Base-by-base conservation (phyloP, 257 asterid species). In the Rauvolfia tetraphylla region DNA sequence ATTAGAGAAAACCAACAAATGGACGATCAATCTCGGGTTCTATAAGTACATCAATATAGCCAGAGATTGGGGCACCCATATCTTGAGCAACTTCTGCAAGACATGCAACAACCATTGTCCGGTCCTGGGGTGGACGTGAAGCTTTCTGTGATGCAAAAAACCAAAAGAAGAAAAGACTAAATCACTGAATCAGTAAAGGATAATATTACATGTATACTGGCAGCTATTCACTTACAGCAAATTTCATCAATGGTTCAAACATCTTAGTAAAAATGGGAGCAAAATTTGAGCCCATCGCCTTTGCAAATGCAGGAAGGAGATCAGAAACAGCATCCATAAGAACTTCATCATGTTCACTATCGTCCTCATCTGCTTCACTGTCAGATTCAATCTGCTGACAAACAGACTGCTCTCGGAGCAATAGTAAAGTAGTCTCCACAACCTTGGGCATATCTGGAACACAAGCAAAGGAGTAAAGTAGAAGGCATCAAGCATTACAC, bases 281-380 rank as follows among this genome's bases (percentile, higher is more conserved):
- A 85, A 95, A 95, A 53, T 93, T 93, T 78, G 89, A 42, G 73
- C 99, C 97, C 97, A 95, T 81, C 38, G 87, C 96, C 89, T 87
- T 93, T 38, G 99, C 97, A 83, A 89, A 89, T 78, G 98, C 99
- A 74, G 98, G 99, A 82, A 95, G 98, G 75, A 95, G 92, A 72
- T 95, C 99, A 33, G 97, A 93, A 84, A 95, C 98, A 72, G 99
- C 98, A 87, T 95, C 99, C 99, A 93, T 95, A 72, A 95, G 99
- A 81, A 95, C 96, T 86, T 95, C 99, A 78, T 93, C 99, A 73
- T 93, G 99, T 81, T 85, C 92, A 11, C 91, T 69, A 78, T 93
- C 97, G 59, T 95, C 98, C 72, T 91, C 98, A 72, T 95, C 98
- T 66, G 56, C 58, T 78, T 93, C 99, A 79, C 89, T 75, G 69